phyloP scores from a whole-genome alignment of 805 yeast genomes.

The Kodamaea kakaduensis region DNA sequence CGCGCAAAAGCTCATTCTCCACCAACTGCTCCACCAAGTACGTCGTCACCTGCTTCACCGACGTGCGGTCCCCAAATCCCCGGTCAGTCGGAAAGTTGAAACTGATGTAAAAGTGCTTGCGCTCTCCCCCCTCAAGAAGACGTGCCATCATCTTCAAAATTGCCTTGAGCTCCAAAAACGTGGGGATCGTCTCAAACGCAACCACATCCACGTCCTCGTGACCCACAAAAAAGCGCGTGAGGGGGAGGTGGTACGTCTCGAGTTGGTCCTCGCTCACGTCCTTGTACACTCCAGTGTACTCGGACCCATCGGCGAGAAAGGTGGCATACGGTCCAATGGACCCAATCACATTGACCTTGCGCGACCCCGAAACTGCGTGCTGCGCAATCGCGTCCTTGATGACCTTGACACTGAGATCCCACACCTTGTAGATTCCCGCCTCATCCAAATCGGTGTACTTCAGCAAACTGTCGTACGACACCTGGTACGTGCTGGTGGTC shows the following conservation, averaged over 20 bases:
- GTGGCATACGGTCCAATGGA: constrained; percentile 81
- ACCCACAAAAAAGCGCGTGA: constrained; percentile 33
- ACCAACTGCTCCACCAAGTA: constrained; percentile 15
- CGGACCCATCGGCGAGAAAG: constrained; percentile 61
- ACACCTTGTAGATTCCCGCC: constrained; percentile 16
- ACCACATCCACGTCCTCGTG: constrained; percentile 49
- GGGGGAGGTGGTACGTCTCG: constrained; percentile 46
- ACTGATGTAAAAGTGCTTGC: constrained; percentile 46
- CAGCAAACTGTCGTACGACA: constrained; percentile 41
- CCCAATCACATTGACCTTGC: constrained; percentile 44
- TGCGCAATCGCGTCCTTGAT: constrained; percentile 18
- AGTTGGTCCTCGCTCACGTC: constrained; percentile 38
- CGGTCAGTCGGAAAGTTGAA: constrained; percentile 24
- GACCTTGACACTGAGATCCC: constrained; percentile 23
- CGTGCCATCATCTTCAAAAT: constrained; percentile 39
- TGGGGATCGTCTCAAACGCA: constrained; percentile 73
- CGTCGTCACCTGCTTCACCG: constrained; percentile 18
- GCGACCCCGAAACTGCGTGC: constrained; percentile 3
- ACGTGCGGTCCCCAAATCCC: constrained; percentile 31
- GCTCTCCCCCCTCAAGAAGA: constrained; percentile 13
- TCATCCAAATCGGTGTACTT: constrained; percentile 18
- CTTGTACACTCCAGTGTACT: constrained; percentile 65
- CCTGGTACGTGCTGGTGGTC: constrained; percentile 60
- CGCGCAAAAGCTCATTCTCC: constrained; percentile 11
- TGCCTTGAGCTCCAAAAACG: constrained; percentile 50